A percentile compares a stretch with the other conserved stretches of the same genome.
phyloP scores from a whole-genome alignment of 345 rosid genomes.

The Murraya koenigii region DNA sequence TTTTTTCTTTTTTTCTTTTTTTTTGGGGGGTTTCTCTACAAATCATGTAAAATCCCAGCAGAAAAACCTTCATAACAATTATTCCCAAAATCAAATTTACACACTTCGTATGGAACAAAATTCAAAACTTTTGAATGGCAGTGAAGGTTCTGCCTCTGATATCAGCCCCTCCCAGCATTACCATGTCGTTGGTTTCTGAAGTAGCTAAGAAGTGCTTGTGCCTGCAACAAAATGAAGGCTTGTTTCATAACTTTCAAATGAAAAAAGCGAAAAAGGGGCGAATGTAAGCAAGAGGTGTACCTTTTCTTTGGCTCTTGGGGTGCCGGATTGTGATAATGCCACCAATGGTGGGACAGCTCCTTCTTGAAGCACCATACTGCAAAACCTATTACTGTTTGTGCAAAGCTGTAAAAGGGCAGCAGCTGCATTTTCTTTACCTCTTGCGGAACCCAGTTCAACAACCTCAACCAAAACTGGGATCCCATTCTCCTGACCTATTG shows the following conservation, averaged over 20 bases:
- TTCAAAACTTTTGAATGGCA: slow-evolving; percentile 25
- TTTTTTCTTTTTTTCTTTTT: neutral
- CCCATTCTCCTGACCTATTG: slow-evolving; percentile 80
- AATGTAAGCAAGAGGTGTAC: slow-evolving; percentile 26
- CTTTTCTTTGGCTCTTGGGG: slow-evolving; percentile 92
- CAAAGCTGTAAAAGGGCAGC: slow-evolving; percentile 91
- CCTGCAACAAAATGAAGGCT: slow-evolving; percentile 45
- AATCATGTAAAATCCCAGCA: slow-evolving; percentile 27
- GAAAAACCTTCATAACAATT: slow-evolving; percentile 33
- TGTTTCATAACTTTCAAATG: neutral
- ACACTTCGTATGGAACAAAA: slow-evolving; percentile 25
- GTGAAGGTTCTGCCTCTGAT: slow-evolving; percentile 5
- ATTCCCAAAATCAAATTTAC: slow-evolving; percentile 45
- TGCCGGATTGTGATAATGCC: slow-evolving; percentile 83
- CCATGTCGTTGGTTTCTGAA: slow-evolving; percentile 82
- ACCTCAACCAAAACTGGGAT: slow-evolving; percentile 87
- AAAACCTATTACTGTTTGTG: slow-evolving; percentile 51
- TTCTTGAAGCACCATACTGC: slow-evolving; percentile 76
- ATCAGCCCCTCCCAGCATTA: slow-evolving; percentile 63
- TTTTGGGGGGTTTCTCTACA: slow-evolving; percentile 17
- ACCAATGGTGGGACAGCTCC: slow-evolving; percentile 94
- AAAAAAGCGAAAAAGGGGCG: neutral
- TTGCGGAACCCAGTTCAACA: slow-evolving; percentile 88
- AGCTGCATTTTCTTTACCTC: slow-evolving; percentile 94
- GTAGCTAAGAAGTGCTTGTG: slow-evolving; percentile 72